Evolutionary conservation across 768 basidiomycete genomes (phyloP).

Genomic region (Tulasnella sp.): DNA sequence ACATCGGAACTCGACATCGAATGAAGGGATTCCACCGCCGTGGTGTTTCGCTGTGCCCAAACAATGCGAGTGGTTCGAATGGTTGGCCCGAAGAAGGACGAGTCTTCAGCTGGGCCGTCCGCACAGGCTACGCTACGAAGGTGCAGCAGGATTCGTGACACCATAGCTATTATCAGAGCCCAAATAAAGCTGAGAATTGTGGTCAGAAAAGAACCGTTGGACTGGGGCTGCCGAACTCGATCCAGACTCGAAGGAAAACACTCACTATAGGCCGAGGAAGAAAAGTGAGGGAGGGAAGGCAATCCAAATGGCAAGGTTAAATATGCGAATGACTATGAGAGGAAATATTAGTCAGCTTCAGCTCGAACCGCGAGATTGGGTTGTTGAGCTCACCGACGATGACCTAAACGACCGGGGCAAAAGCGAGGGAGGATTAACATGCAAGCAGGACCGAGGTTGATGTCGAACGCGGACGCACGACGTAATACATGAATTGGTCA

Average conservation of each 20-base stretch:
- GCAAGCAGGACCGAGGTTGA: neutral
- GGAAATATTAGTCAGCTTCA: neutral
- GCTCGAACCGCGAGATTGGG: neutral
- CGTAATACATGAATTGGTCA: slow-evolving; percentile 9
- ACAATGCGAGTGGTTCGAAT: neutral
- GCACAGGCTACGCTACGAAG: neutral
- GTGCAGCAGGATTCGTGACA: slow-evolving; percentile 2
- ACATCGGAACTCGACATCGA: too few relatives aligned
- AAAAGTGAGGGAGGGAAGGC: neutral
- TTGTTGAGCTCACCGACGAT: neutral
- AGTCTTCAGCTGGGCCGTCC: neutral
- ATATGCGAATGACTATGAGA: neutral
- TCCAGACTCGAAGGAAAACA: neutral
- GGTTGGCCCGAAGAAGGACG: neutral
- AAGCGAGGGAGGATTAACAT: neutral
- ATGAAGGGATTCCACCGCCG: neutral
- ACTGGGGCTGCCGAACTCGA: neutral
- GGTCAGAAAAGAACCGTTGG: neutral
- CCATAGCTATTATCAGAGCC: neutral
- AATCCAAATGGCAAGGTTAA: slow-evolving; percentile 5
- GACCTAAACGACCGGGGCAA: neutral
- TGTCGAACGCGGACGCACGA: neutral
- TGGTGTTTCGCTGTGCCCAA: neutral
- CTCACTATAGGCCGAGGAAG: slow-evolving; percentile 6
- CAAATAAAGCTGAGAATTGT: neutral